A percentile compares a stretch with the other conserved stretches of the same genome.
Conservation (phyloP, 1,284 basidiomycete species). For the Amylostereum chailletii region DNA sequence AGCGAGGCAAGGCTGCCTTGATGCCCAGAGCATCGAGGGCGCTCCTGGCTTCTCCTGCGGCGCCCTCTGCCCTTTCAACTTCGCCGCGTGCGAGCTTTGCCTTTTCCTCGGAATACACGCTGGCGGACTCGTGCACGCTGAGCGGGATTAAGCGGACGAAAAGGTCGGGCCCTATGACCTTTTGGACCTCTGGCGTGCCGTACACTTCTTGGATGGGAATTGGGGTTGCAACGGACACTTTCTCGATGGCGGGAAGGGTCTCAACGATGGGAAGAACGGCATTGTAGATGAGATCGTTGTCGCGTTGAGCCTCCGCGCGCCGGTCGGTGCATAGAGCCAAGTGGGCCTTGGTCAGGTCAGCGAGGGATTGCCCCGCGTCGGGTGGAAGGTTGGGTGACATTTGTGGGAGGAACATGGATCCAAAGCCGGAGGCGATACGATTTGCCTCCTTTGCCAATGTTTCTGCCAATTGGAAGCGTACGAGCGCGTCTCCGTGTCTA, state of each 20-base stretch:
- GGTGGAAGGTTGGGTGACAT: conserved; percentile 81
- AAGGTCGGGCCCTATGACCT: conserved; percentile 89
- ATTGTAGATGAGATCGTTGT: conserved; percentile 98
- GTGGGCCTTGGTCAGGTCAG: conserved; percentile 81
- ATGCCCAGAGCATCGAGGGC: conserved; percentile 81
- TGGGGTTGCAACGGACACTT: conserved; percentile 68
- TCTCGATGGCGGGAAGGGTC: conserved; percentile 75
- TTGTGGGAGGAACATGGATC: conserved; percentile 62
- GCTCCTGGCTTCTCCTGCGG: conserved; percentile 76
- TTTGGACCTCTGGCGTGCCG: conserved; percentile 85
- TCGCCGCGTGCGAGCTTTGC: conserved; percentile 91
- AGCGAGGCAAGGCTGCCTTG: conserved; percentile 68
- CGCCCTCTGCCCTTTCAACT: conserved; percentile 79
- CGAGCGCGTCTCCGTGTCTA: conserved; percentile 84
- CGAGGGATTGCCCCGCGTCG: conserved; percentile 74
- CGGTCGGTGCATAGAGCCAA: conserved; percentile 71
- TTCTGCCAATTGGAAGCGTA: conserved; percentile 77
- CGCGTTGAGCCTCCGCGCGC: conserved; percentile 70
- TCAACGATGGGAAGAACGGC: conserved; percentile 83
- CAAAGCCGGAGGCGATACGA: conserved; percentile 64
- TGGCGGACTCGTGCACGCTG: conserved; percentile 93
- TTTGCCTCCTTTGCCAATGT: conserved; percentile 79
- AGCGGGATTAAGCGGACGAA: conserved; percentile 87
- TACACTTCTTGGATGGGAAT: conserved; percentile 95
- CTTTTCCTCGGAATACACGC: conserved; percentile 97